Conservation (phyloP, 805 yeast genomes). For the Lipomyces starkeyi region DNA sequence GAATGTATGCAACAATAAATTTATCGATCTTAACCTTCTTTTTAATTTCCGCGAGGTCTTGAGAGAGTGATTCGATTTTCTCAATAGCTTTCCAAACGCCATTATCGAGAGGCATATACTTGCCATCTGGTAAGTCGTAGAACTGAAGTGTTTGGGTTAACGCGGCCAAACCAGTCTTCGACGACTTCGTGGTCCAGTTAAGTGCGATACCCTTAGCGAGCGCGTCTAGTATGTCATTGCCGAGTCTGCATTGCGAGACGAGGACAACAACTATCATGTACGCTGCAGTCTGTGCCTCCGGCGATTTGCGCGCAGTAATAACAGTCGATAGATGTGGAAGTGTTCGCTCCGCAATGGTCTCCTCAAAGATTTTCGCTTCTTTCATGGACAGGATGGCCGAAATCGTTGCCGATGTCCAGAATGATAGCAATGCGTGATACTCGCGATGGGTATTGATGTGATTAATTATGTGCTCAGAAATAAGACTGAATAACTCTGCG, state of each 20-base stretch:
- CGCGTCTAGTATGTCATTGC: slow-evolving; percentile 60
- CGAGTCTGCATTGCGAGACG: slow-evolving; percentile 71
- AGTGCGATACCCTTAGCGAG: slow-evolving; percentile 63
- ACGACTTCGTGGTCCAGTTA: slow-evolving; percentile 46
- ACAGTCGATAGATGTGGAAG: slow-evolving; percentile 47
- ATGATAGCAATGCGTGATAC: slow-evolving; percentile 74
- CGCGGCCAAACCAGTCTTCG: slow-evolving; percentile 32
- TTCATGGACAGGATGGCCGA: slow-evolving; percentile 70
- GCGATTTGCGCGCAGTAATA: slow-evolving; percentile 40
- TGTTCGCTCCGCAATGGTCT: slow-evolving; percentile 46
- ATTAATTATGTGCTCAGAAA: slow-evolving; percentile 60
- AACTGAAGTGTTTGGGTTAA: slow-evolving; percentile 33
- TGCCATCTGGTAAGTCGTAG: slow-evolving; percentile 31
- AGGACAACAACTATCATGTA: slow-evolving; percentile 82
- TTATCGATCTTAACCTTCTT: slow-evolving; percentile 48
- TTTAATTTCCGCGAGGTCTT: slow-evolving; percentile 41
- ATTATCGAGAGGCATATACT: slow-evolving; percentile 34
- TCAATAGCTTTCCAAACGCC: slow-evolving; percentile 34
- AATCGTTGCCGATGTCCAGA: slow-evolving; percentile 75
- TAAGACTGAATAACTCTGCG: slow-evolving; percentile 67
- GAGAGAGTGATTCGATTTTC: slow-evolving; percentile 37
- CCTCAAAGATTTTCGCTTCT: slow-evolving; percentile 45
- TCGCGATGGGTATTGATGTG: slow-evolving; percentile 60
- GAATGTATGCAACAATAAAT: slow-evolving; percentile 53
- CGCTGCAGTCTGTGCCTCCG: slow-evolving; percentile 79